Base-by-base conservation (phyloP, 176 grass and related monocot species). In the Carex myosuroides region DNA sequence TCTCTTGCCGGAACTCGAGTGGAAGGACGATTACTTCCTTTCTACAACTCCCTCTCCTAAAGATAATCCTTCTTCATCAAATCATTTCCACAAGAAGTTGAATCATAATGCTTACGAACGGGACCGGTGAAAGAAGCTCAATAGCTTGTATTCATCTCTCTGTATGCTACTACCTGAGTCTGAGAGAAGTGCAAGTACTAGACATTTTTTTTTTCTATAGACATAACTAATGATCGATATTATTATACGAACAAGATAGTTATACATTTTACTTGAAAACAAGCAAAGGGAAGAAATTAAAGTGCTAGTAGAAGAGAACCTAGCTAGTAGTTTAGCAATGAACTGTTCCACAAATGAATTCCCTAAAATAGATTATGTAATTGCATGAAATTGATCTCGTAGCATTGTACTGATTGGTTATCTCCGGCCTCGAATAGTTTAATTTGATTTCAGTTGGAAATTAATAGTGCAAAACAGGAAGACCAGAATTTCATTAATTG, bases 61-160 rank as follows among this genome's bases (percentile, higher is more conserved):
- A 16, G 50, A 61, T 13, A 33, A 66, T 10, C 18, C 87, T 48
- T 74, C 66, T 26, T 83, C 87, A 17, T 91, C 92, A 0, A 79
- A 81, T 10, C 64, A 88, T 33, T 84, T 79, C 11, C 80, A 89
- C 84, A 87, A 89, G 72, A 98, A 98, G 88, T 73, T 86, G 79
- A 90, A 20, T 90, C 95, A 98, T 72, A 99, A 93, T 87, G 96
- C 96, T 16, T 95, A 95, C 61, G 96, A 95, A 80, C 91, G 96
- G 67, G 93, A 93, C 83, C 89, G 93, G 33, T 81, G 96, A 70
- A 98, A 98, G 89, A 92, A 98, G 89, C 89, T 98, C 80, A 98
- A 98, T 64, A 85, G 33, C 53, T 83, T 93, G 59, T 98, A 95
- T 86, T 93, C 86, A 22, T 92, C 92, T 4, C 92, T 94, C 64